phyloP scores from a whole-genome alignment of 1,139 yeast species.

The Sugiyamaella sp. region DNA sequence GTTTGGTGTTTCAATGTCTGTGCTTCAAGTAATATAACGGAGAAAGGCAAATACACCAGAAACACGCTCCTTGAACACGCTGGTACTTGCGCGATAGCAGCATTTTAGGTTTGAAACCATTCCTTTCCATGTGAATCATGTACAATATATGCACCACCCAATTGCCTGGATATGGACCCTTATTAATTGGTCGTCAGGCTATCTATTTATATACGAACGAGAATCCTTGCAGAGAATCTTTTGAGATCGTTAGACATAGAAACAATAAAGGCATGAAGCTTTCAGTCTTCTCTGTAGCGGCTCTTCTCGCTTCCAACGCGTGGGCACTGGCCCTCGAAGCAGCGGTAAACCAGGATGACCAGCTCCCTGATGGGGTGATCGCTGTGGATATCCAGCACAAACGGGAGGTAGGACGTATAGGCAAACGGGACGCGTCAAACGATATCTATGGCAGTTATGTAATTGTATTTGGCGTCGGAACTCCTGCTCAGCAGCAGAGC shows the following conservation, averaged over 20 bases:
- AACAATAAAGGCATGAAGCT: neutral
- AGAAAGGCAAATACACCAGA: neutral
- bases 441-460: slow-evolving; percentile 32
- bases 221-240: neutral
- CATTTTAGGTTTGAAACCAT: slow-evolving; percentile 6
- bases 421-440: slow-evolving; percentile 21
- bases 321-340: neutral
- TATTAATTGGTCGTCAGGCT: no score
- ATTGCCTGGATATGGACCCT: neutral
- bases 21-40: neutral
- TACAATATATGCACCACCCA: slow-evolving; percentile 8
- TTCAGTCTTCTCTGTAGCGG: neutral
- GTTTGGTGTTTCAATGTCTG: slow-evolving; percentile 9
- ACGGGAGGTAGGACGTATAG: slow-evolving; percentile 17
- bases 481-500: slow-evolving; percentile 44
- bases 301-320: neutral
- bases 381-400: slow-evolving; percentile 20
- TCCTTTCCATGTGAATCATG: neutral
- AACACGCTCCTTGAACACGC: neutral
- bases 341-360: neutral
- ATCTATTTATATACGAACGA: neutral
- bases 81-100: neutral
- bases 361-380: slow-evolving; percentile 21
- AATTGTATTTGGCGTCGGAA: slow-evolving; percentile 47
- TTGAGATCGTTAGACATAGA: neutral